phyloP scores from a whole-genome alignment of 805 yeast species.

The Metschnikowia gelsemii region DNA sequence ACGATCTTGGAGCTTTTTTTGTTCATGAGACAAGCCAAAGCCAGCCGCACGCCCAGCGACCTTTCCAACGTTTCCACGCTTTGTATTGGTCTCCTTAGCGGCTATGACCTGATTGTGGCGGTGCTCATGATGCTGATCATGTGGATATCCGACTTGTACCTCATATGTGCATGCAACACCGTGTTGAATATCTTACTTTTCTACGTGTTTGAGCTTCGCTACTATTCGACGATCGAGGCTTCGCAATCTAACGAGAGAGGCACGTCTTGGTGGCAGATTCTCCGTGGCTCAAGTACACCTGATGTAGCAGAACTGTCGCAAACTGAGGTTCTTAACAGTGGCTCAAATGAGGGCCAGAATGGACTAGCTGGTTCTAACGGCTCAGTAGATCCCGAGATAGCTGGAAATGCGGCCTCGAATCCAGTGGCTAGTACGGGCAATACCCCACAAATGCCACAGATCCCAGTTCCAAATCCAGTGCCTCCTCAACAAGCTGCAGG shows the following conservation, averaged over 20 bases:
- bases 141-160: constrained; percentile 50
- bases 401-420: background rate
- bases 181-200: constrained; percentile 68
- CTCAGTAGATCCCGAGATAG: background rate
- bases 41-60: constrained; percentile 75
- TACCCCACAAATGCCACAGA: background rate
- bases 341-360: too few relatives aligned
- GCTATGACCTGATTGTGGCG: constrained; percentile 72
- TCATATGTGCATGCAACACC: constrained; percentile 68
- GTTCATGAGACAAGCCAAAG: constrained; percentile 66
- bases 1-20: constrained; percentile 51
- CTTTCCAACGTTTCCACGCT: constrained; percentile 61
- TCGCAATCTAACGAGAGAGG: constrained; percentile 73
- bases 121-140: constrained; percentile 59
- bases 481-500: background rate
- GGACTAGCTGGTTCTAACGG: too few relatives aligned
- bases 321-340: too few relatives aligned
- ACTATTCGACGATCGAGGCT: constrained; percentile 61
- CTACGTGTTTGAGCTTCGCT: constrained; percentile 72
- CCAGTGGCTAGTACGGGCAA: background rate
- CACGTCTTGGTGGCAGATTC: constrained; percentile 61
- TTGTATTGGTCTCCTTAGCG: constrained; percentile 58
- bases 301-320: too few relatives aligned
- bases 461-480: too few relatives aligned
- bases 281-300: constrained; percentile 70